These are phyloP conservation scores for Penicillium sp. DNA, from an alignment of 2,329 filamentous ascomycete species.

Conservation along the genomic window DNA sequence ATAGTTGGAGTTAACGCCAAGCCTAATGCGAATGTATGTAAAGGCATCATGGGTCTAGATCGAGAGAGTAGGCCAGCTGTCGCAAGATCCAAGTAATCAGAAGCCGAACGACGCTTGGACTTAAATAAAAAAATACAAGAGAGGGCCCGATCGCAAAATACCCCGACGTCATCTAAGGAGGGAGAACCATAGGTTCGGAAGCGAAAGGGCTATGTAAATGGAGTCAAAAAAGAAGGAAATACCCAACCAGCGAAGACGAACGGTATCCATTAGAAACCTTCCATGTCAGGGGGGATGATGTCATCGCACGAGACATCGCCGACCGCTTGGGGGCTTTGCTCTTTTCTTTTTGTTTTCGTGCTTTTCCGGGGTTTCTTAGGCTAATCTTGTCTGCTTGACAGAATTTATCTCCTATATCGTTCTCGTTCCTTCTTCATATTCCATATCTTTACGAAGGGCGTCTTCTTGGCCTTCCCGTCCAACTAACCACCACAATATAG, in stretches of 20 bases:
- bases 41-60: conserved; percentile 49
- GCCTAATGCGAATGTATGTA: conserved; percentile 78
- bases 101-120: neutral
- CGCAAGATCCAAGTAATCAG: neutral
- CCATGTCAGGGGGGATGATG: neutral
- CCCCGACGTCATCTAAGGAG: conserved; percentile 1
- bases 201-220: neutral
- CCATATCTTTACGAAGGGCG: neutral
- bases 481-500: conserved; percentile 34
- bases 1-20: conserved; percentile 85
- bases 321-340: neutral
- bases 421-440: neutral
- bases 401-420: too few relatives aligned
- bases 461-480: conserved; percentile 1
- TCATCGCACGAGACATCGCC: neutral
- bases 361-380: neutral
- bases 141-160: neutral
- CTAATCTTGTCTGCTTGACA: neutral
- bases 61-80: neutral
- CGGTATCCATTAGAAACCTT: too few relatives aligned
- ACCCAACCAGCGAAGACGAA: neutral
- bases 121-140: neutral
- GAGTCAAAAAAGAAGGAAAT: neutral
- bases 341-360: neutral
- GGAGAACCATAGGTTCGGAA: neutral